Base-by-base conservation (phyloP, 2,329 filamentous ascomycete species). In the Aureobasidium sp. region DNA sequence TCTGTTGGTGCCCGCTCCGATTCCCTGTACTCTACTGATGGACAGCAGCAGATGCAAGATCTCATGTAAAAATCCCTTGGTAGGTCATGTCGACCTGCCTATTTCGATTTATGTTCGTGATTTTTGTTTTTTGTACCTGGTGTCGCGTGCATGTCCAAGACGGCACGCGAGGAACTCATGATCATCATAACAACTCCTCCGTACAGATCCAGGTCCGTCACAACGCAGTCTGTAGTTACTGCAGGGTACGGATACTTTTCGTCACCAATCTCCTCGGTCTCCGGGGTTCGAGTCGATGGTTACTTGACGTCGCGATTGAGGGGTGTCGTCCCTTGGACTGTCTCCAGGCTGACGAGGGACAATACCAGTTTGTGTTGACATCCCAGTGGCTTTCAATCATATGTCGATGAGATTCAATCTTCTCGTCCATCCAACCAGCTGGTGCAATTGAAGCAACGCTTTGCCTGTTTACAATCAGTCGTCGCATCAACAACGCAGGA, bases 391-490 rank as follows among this genome's bases (percentile, higher is more conserved):
- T 15, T 15, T 13, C 13, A 11, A 35, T 35, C 33, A 35, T 35
- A 13, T 35, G 33, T 11, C 13, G 21, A 25, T 15, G 8, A 19
- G 25, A 15, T 17, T 31, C 9, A 5, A 15, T 82, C 78, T 64
- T 83, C 80, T 62, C 79, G 74, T 8, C 79, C 81, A 70, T 84
- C 81, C 63, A 78, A 71, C 81, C 81, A 84, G 63, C 77, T 81
- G 10, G 81, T 82, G 67, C 81, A 84, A 65, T 82, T 81, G 3
- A 81, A 70, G 68, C 81, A 84, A 6, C 81, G 74, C 63, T 71
- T 65, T 11, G 78, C 85, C 79, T 85, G 84, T 55, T 82, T 79
- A 66, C n/a, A 11, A 9, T 47, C 9, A 47, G 45, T 11, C 3
- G 9, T 31, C 6, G 3, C 13, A 11, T 2, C 27, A 21, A 13